Evolutionary conservation across 164 flowering plant species (phyloP).

Genomic region (Pachysandra terminalis): DNA sequence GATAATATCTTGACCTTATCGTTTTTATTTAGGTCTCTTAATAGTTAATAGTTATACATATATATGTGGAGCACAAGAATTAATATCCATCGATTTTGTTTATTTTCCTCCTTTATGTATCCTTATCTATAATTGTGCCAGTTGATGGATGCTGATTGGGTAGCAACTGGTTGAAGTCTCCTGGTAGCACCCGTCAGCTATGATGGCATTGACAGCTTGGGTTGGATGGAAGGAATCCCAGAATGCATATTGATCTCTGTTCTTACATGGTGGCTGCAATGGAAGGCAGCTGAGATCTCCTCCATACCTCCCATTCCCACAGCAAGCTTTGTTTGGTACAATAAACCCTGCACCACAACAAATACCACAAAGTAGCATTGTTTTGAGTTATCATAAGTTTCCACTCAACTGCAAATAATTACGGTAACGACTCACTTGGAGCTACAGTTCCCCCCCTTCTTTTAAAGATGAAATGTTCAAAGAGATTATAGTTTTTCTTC

Average conservation of each 20-base stretch:
- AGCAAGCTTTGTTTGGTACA: slow-evolving; percentile 26
- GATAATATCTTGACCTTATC: neutral
- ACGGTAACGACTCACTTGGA: too few relatives aligned
- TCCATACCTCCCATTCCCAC: slow-evolving; percentile 34
- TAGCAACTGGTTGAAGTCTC: slow-evolving; percentile 21
- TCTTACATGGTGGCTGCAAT: slow-evolving; percentile 19
- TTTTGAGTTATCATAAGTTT: neutral
- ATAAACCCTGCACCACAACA: slow-evolving; percentile 21
- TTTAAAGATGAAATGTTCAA: neutral
- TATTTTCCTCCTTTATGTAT: neutral
- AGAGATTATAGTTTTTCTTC: neutral
- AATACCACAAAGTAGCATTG: neutral
- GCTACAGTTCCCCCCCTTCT: too few relatives aligned
- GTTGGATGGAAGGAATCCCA: slow-evolving; percentile 39
- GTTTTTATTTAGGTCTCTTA: neutral
- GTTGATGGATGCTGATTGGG: slow-evolving; percentile 26
- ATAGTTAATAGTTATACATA: neutral
- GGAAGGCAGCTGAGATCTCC: slow-evolving; percentile 29
- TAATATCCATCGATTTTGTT: neutral
- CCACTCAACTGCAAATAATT: neutral
- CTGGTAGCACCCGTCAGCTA: slow-evolving; percentile 27
- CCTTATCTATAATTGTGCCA: slow-evolving; percentile 25
- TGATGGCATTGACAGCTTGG: slow-evolving; percentile 26
- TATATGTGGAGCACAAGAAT: neutral
- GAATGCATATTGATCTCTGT: slow-evolving; percentile 27